phyloP scores from a whole-genome alignment of 495 filamentous ascomycete genomes.

The Parmelia sp. region DNA sequence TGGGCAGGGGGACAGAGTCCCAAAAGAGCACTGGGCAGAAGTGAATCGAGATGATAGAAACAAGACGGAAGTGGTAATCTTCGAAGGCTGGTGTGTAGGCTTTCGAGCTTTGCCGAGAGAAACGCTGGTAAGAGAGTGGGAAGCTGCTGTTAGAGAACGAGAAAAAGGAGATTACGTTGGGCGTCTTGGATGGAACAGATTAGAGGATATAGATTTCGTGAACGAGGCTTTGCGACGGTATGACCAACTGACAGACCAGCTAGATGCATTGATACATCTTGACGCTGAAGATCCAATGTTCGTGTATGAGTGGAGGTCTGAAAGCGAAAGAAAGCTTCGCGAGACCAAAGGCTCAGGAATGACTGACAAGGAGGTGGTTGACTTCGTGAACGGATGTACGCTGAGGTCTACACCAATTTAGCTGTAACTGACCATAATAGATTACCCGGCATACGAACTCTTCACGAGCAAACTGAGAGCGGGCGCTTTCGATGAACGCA shows the following conservation, averaged over 20 bases:
- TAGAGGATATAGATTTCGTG: slow-evolving; percentile 64
- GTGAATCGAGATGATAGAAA: slow-evolving; percentile 52
- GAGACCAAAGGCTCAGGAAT: slow-evolving; percentile 63
- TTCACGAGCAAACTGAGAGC: slow-evolving; percentile 60
- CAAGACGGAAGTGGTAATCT: slow-evolving; percentile 57
- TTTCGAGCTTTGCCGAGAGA: slow-evolving; percentile 59
- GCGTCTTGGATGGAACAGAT: slow-evolving; percentile 49
- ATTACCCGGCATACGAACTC: slow-evolving; percentile 65
- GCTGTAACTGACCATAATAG: background rate
- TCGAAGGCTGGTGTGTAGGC: slow-evolving; percentile 91
- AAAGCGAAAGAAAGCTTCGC: slow-evolving; percentile 71
- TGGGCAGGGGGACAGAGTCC: slow-evolving; percentile 73
- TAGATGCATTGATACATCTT: slow-evolving; percentile 82
- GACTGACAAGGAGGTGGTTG: slow-evolving; percentile 61
- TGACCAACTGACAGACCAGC: slow-evolving; percentile 61
- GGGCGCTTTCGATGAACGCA: slow-evolving; percentile 55
- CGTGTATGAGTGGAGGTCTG: slow-evolving; percentile 81
- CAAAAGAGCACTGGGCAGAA: slow-evolving; percentile 50
- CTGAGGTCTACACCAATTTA: background rate
- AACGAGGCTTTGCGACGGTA: slow-evolving; percentile 66
- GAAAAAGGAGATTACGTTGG: slow-evolving; percentile 38
- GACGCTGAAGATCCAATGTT: slow-evolving; percentile 70
- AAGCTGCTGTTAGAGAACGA: slow-evolving; percentile 43
- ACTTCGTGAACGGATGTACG: slow-evolving; percentile 57
- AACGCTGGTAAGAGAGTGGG: slow-evolving; percentile 53